Evolutionary conservation across 225 moss, liverwort and hornwort genomes (phyloP), one percentile per base, ranked within the genome.

Genomic region (Sphagnum tenellum): DNA sequence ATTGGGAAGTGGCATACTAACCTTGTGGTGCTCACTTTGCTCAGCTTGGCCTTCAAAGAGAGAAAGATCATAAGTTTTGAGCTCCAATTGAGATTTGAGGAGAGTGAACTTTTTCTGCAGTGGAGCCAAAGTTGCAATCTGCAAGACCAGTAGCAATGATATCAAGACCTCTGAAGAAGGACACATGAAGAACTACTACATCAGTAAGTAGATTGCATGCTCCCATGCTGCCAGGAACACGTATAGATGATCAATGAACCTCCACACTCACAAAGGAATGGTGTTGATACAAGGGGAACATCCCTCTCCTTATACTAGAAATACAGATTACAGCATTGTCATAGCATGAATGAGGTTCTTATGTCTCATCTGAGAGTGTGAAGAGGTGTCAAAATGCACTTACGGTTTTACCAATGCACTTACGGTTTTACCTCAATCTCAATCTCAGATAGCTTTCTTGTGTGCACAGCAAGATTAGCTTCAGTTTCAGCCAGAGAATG

Each of bases 21-120:
- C 98, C 84, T 99, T 90, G 69, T 90, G 90, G 67, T 99, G 98
- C 75, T 99, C 98, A 69, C 98, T 99, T 66, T 99, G 93, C 69
- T 82, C 82, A 62, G 90, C 93, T 67, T 90, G 86, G 12, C 83
- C 82, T 80, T 99, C 71, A 64, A 85, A 90, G 50, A 99, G 89
- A 3, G 90, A 85, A 4, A 99, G 85, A 71, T 99, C 98, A 72
- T 89, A 99, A 0, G 77, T 80, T 78, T 93, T 90, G 46, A 99
- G 82, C 80, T 93, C 93, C 79, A 93, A 66, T 74, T 93, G 93
- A 66, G 93, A 87, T 79, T 89, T 90, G 44, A 93, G 75, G 53
- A 84, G 80, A 63, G 74, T 69, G 63, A 77, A 93, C 61, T 88
- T 86, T 81, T 84, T 93, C 67, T 84, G 83, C 61, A 74, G 64